These are phyloP conservation scores for Arachnomyces sp. DNA, from an alignment of 2,329 filamentous ascomycete species.

Conservation along the genomic window DNA sequence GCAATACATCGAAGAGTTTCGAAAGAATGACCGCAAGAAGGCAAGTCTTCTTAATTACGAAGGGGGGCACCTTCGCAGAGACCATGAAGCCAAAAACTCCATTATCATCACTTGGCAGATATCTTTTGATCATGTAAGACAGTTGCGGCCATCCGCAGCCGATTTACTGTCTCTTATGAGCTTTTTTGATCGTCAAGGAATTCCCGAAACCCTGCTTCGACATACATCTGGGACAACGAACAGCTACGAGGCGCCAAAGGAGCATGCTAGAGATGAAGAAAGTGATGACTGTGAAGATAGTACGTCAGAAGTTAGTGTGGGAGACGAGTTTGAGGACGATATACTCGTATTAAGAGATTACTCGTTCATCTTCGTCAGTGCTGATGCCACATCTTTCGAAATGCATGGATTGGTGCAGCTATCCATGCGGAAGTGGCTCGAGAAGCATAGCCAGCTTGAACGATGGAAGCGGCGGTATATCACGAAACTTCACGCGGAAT, in stretches of 20 bases:
- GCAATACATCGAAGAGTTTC: slow-evolving; percentile 13
- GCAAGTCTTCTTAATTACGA: slow-evolving; percentile 15
- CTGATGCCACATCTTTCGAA: slow-evolving; percentile 10
- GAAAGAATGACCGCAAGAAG: slow-evolving; percentile 17
- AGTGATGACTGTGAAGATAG: too few species aligned
- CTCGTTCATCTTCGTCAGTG: slow-evolving; percentile 14
- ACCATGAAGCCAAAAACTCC: slow-evolving; percentile 20
- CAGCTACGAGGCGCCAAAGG: too few species aligned
- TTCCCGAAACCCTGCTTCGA: slow-evolving; percentile 20
- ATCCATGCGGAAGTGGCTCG: slow-evolving; percentile 19
- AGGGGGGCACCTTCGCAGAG: slow-evolving; percentile 15
- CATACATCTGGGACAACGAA: too few species aligned
- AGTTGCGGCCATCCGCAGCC: slow-evolving; percentile 12
- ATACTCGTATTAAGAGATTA: slow-evolving; percentile 14
- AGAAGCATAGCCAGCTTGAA: slow-evolving; percentile 16
- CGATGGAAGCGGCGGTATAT: slow-evolving; percentile 20
- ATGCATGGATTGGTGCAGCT: slow-evolving; percentile 24
- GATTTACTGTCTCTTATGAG: slow-evolving; percentile 23
- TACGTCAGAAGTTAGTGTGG: slow-evolving; percentile 11
- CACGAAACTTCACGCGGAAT: slow-evolving; percentile 5
- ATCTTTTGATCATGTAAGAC: slow-evolving; percentile 24
- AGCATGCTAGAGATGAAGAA: too few species aligned
- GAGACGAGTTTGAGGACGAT: slow-evolving; percentile 16
- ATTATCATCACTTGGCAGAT: slow-evolving; percentile 27
- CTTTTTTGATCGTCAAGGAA: slow-evolving; percentile 20